Evolutionary conservation across 169 alveolate species (phyloP).

Genomic region (Amoebophrya sp.): DNA sequence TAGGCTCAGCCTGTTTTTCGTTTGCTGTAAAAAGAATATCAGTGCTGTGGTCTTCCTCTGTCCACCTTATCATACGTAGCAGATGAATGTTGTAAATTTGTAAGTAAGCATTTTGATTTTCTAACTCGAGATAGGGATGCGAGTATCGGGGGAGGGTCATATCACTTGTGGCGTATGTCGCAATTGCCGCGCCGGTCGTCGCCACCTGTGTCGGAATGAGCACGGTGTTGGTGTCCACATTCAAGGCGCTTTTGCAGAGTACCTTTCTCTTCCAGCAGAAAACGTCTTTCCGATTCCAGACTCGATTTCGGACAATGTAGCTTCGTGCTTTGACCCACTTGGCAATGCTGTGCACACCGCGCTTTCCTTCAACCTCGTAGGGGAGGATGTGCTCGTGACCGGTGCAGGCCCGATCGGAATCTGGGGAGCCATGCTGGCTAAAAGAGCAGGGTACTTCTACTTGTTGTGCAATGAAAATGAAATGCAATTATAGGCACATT

Average conservation of each 20-base stretch:
- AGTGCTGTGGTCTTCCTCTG: too few species aligned
- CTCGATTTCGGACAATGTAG: background rate
- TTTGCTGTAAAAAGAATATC: too few species aligned
- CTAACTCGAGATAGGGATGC: background rate
- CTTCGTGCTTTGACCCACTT: background rate
- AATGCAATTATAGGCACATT: too few species aligned
- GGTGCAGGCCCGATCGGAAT: background rate
- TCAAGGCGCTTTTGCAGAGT: background rate
- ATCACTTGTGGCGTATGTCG: background rate
- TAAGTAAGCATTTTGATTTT: too few species aligned
- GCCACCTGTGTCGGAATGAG: background rate
- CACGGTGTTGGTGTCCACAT: background rate
- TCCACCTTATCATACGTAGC: too few species aligned
- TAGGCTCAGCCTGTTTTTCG: too few species aligned
- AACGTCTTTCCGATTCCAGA: background rate
- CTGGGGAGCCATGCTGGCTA: constrained; percentile 5
- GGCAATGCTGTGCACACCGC: constrained; percentile 18
- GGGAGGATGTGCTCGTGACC: background rate
- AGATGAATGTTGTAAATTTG: too few species aligned
- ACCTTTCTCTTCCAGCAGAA: background rate
- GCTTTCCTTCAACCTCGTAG: background rate
- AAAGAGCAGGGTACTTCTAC: background rate
- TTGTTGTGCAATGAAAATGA: background rate
- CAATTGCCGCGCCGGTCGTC: constrained; percentile 12
- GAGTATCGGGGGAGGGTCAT: background rate